phyloP scores from a whole-genome alignment of 2,329 filamentous ascomycete species.

The Furcasterigmium furcatum region DNA sequence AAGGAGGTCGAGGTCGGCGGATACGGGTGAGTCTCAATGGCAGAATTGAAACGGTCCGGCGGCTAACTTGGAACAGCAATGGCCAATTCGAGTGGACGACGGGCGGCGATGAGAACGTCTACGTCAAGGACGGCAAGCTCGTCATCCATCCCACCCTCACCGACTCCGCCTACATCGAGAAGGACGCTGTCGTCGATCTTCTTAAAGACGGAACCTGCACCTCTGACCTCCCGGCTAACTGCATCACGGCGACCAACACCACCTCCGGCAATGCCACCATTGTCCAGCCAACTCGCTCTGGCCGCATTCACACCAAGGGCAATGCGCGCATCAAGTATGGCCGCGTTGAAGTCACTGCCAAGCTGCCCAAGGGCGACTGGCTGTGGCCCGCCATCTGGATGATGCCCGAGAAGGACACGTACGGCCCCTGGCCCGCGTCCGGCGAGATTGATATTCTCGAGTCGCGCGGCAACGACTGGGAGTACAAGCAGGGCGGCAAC shows the following conservation, averaged over 20 bases:
- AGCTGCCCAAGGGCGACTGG: constrained; percentile 77
- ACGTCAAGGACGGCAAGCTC: constrained; percentile 64
- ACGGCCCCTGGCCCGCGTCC: constrained; percentile 70
- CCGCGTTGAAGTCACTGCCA: constrained; percentile 75
- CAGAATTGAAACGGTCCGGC: too few species aligned
- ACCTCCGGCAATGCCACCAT: constrained; percentile 69
- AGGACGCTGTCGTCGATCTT: constrained; percentile 67
- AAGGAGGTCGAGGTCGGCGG: constrained; percentile 74
- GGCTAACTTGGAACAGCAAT: constrained; percentile 49
- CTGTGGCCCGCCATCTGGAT: constrained; percentile 93
- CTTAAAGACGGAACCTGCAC: constrained; percentile 65
- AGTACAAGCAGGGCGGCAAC: constrained; percentile 73
- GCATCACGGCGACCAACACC: constrained; percentile 69
- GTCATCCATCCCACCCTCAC: constrained; percentile 77
- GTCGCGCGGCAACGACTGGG: constrained; percentile 78
- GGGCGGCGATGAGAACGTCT: constrained; percentile 68
- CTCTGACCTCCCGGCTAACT: constrained; percentile 50
- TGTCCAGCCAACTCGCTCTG: constrained; percentile 74
- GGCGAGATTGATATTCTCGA: constrained; percentile 78
- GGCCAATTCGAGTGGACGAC: constrained; percentile 81
- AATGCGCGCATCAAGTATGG: constrained; percentile 75
- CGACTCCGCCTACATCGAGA: constrained; percentile 61
- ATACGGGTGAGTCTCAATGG: constrained; percentile 60
- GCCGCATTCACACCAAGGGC: constrained; percentile 71
- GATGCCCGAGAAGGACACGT: constrained; percentile 69